Conservation (phyloP, 2,329 filamentous ascomycete genomes). For the Penicillium hesseltinei region DNA sequence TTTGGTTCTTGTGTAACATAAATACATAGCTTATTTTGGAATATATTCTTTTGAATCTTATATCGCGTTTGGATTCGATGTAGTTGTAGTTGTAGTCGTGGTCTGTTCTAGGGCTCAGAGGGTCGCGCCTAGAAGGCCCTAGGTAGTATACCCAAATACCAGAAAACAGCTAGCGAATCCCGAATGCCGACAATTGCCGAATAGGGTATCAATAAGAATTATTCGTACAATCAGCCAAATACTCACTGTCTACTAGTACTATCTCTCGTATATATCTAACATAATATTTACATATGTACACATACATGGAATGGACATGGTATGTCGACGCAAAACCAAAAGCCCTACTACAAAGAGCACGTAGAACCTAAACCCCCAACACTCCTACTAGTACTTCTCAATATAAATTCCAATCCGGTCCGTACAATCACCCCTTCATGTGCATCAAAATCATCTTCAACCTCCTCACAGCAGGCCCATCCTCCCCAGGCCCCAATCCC, state of each 20-base stretch:
- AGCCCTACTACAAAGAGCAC: neutral
- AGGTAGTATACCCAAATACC: neutral
- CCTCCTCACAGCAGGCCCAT: slow-evolving; percentile 39
- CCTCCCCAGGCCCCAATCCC: slow-evolving; percentile 9
- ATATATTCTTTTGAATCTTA: slow-evolving; percentile 3
- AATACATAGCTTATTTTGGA: slow-evolving; percentile 3
- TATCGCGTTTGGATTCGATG: neutral
- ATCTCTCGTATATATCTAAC: neutral
- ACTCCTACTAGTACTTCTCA: neutral
- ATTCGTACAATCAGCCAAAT: no score
- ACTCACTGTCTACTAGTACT: neutral
- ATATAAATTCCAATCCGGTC: neutral
- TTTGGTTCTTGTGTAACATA: slow-evolving; percentile 10
- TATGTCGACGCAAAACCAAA: neutral
- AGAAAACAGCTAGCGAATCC: neutral
- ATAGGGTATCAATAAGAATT: neutral
- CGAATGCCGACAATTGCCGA: neutral
- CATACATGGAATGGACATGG: neutral
- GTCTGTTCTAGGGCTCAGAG: no score
- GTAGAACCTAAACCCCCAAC: neutral
- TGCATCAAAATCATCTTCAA: slow-evolving; percentile 43
- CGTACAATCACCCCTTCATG: slow-evolving; percentile 28
- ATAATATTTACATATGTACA: neutral
- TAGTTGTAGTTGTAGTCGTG: neutral
- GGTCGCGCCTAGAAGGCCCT: no score